phyloP scores from a whole-genome alignment of 2,329 filamentous ascomycete species.

The Talaromyces sp. region DNA sequence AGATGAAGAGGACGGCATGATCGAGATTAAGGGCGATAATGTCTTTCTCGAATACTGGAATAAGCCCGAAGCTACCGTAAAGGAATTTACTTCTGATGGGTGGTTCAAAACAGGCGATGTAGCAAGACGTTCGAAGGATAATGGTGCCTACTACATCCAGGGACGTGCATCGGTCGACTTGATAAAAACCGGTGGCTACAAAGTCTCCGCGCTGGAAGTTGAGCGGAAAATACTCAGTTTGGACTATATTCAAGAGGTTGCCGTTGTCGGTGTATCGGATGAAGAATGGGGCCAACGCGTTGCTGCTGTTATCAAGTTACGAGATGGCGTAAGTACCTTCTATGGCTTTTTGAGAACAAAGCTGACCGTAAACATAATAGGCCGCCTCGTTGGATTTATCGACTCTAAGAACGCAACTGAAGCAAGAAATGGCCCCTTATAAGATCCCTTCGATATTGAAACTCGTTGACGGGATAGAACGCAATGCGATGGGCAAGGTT shows the following conservation, averaged over 20 bases:
- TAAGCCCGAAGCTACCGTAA: slow-evolving; percentile 44
- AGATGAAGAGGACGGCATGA: slow-evolving; percentile 40
- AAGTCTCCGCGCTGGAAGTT: slow-evolving; percentile 54
- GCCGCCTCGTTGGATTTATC: slow-evolving; percentile 26
- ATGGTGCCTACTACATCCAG: slow-evolving; percentile 50
- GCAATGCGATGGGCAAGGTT: slow-evolving; percentile 93
- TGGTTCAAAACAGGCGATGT: slow-evolving; percentile 52
- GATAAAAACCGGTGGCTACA: slow-evolving; percentile 56
- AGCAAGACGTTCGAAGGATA: slow-evolving; percentile 31
- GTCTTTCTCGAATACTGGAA: slow-evolving; percentile 37
- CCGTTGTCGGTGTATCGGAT: slow-evolving; percentile 52
- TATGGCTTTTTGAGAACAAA: background rate
- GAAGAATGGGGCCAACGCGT: slow-evolving; percentile 55
- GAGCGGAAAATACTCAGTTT: slow-evolving; percentile 52
- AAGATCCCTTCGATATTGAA: slow-evolving; percentile 90
- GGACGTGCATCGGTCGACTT: slow-evolving; percentile 52
- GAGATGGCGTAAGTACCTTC: slow-evolving; percentile 30
- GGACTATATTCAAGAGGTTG: slow-evolving; percentile 49
- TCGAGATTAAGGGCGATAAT: slow-evolving; percentile 42
- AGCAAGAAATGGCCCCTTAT: slow-evolving; percentile 71
- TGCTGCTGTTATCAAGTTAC: slow-evolving; percentile 49
- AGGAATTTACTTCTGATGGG: slow-evolving; percentile 46
- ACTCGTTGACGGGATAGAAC: slow-evolving; percentile 72
- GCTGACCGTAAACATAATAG: slow-evolving; percentile 14
- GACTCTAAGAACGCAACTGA: slow-evolving; percentile 48